Conservation (phyloP, 306 rosid genomes). For the Castanopsis chinensis region DNA sequence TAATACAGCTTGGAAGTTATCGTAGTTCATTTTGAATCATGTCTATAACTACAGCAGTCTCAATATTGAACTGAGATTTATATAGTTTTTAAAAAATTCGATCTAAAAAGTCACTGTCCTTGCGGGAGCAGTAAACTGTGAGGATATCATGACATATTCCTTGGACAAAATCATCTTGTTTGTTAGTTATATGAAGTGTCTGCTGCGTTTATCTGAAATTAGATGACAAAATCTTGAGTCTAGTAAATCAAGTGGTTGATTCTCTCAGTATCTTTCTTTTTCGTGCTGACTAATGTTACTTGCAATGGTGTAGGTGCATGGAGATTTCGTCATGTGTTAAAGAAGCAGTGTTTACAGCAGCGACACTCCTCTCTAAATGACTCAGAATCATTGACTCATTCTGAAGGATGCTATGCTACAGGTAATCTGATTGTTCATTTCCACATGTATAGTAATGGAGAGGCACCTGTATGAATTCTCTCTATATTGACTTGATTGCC, state of each 20-base stretch:
- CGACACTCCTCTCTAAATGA: slow-evolving; percentile 46
- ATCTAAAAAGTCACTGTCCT: not conserved
- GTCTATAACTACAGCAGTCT: not conserved
- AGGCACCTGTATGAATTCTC: too few relatives aligned
- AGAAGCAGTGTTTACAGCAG: slow-evolving; percentile 76
- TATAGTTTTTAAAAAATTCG: not conserved
- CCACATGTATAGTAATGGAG: too few relatives aligned
- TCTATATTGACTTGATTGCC: not conserved
- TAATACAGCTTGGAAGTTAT: not conserved
- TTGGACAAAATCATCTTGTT: not conserved
- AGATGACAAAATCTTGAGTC: not conserved
- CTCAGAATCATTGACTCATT: slow-evolving; percentile 12
- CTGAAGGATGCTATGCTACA: not conserved
- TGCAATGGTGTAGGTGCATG: slow-evolving; percentile 48
- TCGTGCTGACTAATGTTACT: not conserved
- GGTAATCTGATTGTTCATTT: not conserved
- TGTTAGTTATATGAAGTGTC: not conserved
- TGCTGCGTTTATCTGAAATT: not conserved
- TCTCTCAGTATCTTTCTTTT: not conserved
- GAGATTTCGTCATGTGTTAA: slow-evolving; percentile 54
- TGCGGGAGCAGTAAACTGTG: not conserved
- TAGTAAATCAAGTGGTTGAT: not conserved
- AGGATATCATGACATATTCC: not conserved
- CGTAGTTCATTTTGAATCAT: not conserved
- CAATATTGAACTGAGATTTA: not conserved